A percentile compares a stretch with the other conserved stretches of the same genome.
These are phyloP conservation scores for Clarireedia sp. DNA, from an alignment of 2,329 filamentous ascomycete species.

Conservation along the genomic window DNA sequence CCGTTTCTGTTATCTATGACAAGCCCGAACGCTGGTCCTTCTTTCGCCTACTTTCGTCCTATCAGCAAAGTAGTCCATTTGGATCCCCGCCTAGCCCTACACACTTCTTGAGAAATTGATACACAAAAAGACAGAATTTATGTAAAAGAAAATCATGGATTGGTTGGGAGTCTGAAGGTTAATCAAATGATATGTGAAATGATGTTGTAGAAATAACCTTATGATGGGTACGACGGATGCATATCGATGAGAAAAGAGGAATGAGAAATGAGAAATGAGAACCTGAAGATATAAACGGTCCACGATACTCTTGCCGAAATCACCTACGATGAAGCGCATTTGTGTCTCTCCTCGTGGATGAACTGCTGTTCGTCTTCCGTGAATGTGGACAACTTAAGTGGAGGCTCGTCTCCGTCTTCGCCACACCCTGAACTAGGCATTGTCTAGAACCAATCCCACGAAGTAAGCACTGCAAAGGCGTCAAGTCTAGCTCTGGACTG, in stretches of 20 bases:
- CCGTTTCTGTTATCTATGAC: too few relatives aligned
- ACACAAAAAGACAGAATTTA: not conserved
- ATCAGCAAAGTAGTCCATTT: slow-evolving; percentile 6
- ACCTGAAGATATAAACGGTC: not conserved
- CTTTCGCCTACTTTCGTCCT: not conserved
- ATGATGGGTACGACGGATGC: not conserved
- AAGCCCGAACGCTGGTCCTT: too few relatives aligned
- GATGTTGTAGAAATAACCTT: not conserved
- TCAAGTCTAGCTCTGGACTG: too few relatives aligned
- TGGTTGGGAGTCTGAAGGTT: not conserved
- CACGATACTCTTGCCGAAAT: not conserved
- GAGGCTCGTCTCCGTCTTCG: too few relatives aligned
- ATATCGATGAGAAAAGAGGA: not conserved
- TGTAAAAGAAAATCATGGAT: slow-evolving; percentile 3
- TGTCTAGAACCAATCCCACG: too few relatives aligned
- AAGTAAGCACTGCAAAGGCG: too few relatives aligned
- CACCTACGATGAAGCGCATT: not conserved
- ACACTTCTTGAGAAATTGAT: not conserved
- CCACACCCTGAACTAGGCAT: too few relatives aligned
- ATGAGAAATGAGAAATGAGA: too few relatives aligned
- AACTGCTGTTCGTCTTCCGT: not conserved
- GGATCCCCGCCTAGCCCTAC: slow-evolving; percentile 5
- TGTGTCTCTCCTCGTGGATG: not conserved
- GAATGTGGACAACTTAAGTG: too few relatives aligned
- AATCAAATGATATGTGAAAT: not conserved